Evolutionary conservation across 2,329 filamentous ascomycete genomes (phyloP), one percentile per base, ranked within the genome.

Genomic region (Phaeosphaeriaceae sp.): DNA sequence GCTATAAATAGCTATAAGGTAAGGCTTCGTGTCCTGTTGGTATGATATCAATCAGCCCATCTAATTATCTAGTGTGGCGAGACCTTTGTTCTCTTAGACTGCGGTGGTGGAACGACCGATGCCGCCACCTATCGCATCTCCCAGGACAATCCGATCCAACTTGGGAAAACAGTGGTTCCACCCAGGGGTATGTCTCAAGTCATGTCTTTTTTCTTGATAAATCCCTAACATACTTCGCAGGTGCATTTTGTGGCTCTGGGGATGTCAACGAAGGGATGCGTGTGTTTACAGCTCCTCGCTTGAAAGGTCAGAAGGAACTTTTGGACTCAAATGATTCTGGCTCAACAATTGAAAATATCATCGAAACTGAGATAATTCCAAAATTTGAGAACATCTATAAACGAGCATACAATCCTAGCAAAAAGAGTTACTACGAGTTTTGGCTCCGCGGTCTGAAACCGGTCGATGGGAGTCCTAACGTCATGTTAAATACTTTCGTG

Each of bases 31-130:
- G 28, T 20, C 23, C 13, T 15, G 11, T n/a, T n/a, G 13, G 16
- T 39, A 7, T 37, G 32, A 15, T 17, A 5, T 26, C 16, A 20
- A 29, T 6, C 30, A n/a, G 3, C 8, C 9, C 23, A 18, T 13
- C 4, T 37, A 34, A 6, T 23, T 6, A 16, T 20, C 23, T 33
- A 62, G 52, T 15, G 30, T 5, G 48, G 48, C 7, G 56, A 56
- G 7, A 37, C n/a, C 9, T 58, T 62, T 18, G 15, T 53, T 1
- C 30, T 58, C 1, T n/a, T 56, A 1, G 56, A 60, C 17, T 58
- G 48, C 23, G 59, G 56, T 12, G 56, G 59, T 12, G 56, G 48
- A 13, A 62, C 54, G 2, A 49, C 42, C 7, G 59, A 62, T 18
- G n/a, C 48, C 4, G 54, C 48, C 1, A 46, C 40, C 9, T 58